Evolutionary conservation across 768 basidiomycete genomes (phyloP), one percentile per base, ranked within the genome.

Genomic region (Xerocomellus chrysenteron): DNA sequence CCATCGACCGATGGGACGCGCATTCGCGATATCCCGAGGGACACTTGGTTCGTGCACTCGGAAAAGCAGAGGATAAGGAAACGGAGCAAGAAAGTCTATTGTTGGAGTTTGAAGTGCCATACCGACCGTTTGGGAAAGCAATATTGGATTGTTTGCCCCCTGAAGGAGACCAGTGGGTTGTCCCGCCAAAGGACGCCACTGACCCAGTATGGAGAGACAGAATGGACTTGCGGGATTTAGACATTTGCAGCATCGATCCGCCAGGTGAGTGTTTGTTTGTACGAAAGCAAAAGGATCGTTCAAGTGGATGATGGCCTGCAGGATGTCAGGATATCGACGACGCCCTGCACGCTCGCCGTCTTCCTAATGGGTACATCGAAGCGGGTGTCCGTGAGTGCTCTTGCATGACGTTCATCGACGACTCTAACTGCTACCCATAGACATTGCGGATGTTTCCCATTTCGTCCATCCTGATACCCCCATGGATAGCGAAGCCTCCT

Each of bases 271-370:
- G 1, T 36, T 40, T 47, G 26, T 51, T 17, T 40, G 30, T 24
- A 37, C 3, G 2, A 8, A 40, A 21, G 28, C 2, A 16, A 11
- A 47, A 2, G 2, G 36, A 32, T 48, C 28, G 33, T 33, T 73
- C 65, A 8, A 42, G 16, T 46, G 39, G 1, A 30, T 41, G 17
- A 40, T 5, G n/a, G 19, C 14, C 13, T 36, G 14, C 55, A 95
- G 94, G 85, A 45, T 98, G 97, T 74, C 92, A 96, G 65, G 97
- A 99, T 74, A 99, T 99, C 17, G 97, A 99, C 65, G 97, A 99
- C 70, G 97, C 97, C 0, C 75, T 99, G 14, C 97, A 99, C 71
- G 97, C 96, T 14, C 80, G 88, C 42, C 79, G 73, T 30, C 75
- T 99, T 19, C 86, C 93, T 0, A 96, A 95, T 65, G 96, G 96